These are phyloP conservation scores for Veloporphyrellus conicus DNA, from an alignment of 1,284 basidiomycete species.

Conservation along the genomic window DNA sequence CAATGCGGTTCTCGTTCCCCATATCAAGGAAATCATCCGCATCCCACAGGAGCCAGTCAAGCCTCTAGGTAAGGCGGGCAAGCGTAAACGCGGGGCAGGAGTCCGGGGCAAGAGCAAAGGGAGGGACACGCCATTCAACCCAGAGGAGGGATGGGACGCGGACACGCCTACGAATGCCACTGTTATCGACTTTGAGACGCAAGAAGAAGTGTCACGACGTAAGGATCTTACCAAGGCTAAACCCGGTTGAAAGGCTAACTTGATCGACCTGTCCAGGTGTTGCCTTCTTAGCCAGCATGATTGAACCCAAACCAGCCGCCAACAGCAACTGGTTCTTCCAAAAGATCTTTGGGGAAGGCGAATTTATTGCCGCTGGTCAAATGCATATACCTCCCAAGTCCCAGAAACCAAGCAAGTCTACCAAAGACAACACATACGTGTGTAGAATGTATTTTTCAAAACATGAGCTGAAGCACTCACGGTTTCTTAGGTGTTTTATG, in stretches of 20 bases:
- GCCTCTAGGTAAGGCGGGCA: constrained; percentile 49
- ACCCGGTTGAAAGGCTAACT: constrained; percentile 1
- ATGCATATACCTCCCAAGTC: constrained; percentile 75
- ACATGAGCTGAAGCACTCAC: too few species aligned
- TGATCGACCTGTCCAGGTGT: constrained; percentile 47
- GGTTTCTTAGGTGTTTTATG: constrained; percentile 71
- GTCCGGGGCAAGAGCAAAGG: constrained; percentile 41
- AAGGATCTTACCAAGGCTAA: constrained; percentile 32
- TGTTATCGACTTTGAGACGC: constrained; percentile 66
- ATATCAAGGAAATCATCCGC: constrained; percentile 78
- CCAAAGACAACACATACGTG: constrained; percentile 95
- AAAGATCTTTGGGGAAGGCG: constrained; percentile 91
- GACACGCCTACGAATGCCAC: constrained; percentile 65
- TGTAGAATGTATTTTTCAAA: too few species aligned
- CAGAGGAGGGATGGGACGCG: constrained; percentile 87
- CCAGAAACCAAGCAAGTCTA: constrained; percentile 82
- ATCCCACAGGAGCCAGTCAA: constrained; percentile 63
- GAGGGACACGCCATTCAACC: constrained; percentile 44
- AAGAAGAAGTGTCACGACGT: constrained; percentile 67
- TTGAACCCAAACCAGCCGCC: constrained; percentile 55
- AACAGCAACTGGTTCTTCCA: constrained; percentile 79
- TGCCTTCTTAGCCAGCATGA: constrained; percentile 66
- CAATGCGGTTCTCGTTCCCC: constrained; percentile 62
- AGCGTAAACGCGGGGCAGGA: constrained; percentile 39
- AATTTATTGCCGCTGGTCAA: constrained; percentile 88